Percentiles rank a stretch among this genome's conserved stretches.
phyloP scores from a whole-genome alignment of 306 rosid species.

The Dalbergia cultrata region DNA sequence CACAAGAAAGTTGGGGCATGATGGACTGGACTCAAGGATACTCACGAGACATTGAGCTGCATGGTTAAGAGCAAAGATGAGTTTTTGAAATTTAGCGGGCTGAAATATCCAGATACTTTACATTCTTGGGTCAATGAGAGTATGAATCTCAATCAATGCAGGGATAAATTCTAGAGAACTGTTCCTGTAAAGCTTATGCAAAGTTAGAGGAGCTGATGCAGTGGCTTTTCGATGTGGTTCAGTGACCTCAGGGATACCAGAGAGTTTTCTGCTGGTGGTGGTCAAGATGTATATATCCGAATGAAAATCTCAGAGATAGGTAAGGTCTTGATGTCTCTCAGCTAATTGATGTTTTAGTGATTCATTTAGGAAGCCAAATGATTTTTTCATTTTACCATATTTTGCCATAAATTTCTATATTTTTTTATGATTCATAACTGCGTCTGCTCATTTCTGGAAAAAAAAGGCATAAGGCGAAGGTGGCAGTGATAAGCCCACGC shows the following conservation, averaged over 20 bases:
- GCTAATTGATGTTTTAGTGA: background rate
- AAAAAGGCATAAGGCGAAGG: constrained; percentile 27
- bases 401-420: background rate
- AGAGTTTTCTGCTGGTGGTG: constrained; percentile 30
- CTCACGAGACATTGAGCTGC: constrained; percentile 48
- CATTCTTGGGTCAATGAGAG: constrained; percentile 56
- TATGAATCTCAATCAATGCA: constrained; percentile 59
- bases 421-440: constrained; percentile 25
- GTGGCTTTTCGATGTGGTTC: constrained; percentile 70
- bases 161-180: constrained; percentile 55
- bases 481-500: constrained; percentile 21
- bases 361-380: constrained; percentile 14
- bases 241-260: constrained; percentile 55
- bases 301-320: constrained; percentile 48
- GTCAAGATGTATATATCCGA: constrained; percentile 56
- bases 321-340: constrained; percentile 27
- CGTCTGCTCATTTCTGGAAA: constrained; percentile 30
- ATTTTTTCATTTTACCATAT: background rate
- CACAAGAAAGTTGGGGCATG: constrained; percentile 52
- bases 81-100: constrained; percentile 47
- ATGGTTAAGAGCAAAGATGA: constrained; percentile 41
- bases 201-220: constrained; percentile 56
- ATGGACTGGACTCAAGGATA: constrained; percentile 69
- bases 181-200: constrained; percentile 68
- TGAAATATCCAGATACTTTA: constrained; percentile 63